A percentile compares a stretch with the other conserved stretches of the same genome.
These are phyloP conservation scores for Penicillium sp. DNA, from an alignment of 2,329 filamentous ascomycete species.

Conservation along the genomic window DNA sequence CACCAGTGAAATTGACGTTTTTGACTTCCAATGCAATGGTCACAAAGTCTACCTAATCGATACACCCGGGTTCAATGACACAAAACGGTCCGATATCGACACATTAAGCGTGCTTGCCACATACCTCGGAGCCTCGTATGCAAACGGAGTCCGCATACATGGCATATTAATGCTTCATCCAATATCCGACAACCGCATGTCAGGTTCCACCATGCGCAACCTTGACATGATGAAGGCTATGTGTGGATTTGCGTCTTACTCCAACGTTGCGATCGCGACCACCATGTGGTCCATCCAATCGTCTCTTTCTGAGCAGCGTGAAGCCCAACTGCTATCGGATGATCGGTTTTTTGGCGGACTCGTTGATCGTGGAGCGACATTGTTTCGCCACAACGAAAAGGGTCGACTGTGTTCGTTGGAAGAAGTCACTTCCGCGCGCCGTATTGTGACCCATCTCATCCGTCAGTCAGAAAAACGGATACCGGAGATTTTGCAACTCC, in stretches of 20 bases:
- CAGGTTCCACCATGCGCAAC: neutral
- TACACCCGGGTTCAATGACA: conserved; percentile 21
- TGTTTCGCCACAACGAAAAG: neutral
- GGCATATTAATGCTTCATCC: conserved; percentile 5
- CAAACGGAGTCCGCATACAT: neutral
- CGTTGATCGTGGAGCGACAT: neutral
- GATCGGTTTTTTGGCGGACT: neutral
- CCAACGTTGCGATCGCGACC: neutral
- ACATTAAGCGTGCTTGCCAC: neutral
- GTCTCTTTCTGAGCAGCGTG: neutral
- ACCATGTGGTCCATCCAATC: neutral
- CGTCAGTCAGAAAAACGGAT: neutral
- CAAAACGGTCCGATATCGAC: conserved; percentile 10
- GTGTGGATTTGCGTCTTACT: neutral
- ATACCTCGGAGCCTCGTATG: conserved; percentile 1
- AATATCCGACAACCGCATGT: conserved; percentile 2
- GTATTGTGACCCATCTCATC: conserved; percentile 4
- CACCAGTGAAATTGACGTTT: neutral
- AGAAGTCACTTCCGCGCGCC: neutral
- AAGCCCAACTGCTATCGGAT: neutral
- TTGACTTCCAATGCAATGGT: neutral
- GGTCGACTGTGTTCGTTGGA: neutral
- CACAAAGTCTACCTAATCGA: conserved; percentile 16
- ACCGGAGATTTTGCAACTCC: neutral
- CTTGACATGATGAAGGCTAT: conserved; percentile 6